Evolutionary conservation across 805 yeast species (phyloP).

Genomic region (Kuraishia piskuri): DNA sequence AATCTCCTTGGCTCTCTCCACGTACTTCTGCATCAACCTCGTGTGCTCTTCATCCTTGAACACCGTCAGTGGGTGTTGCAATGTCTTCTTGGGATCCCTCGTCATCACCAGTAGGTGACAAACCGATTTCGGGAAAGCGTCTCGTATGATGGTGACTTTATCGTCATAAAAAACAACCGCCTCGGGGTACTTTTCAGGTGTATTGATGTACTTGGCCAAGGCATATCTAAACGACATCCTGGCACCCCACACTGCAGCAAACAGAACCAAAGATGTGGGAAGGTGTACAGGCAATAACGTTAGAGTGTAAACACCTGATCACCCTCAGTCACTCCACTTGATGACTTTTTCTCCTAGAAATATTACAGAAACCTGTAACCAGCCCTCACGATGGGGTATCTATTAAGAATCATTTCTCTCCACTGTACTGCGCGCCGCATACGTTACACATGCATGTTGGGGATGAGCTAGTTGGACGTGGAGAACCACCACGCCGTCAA

Average conservation of each 20-base stretch:
- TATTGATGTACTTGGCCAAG: conserved; percentile 36
- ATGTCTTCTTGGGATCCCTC: conserved; percentile 29
- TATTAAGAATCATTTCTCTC: too few species aligned
- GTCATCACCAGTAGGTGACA: conserved; percentile 60
- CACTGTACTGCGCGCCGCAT: too few species aligned
- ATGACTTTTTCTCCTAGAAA: too few species aligned
- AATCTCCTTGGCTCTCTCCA: conserved; percentile 25
- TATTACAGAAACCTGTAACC: too few species aligned
- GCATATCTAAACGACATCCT: conserved; percentile 39
- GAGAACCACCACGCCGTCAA: too few species aligned
- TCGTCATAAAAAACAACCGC: conserved; percentile 40
- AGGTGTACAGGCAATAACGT: not conserved
- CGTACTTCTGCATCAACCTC: conserved; percentile 20
- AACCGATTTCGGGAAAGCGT: conserved; percentile 53
- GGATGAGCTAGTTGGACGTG: too few species aligned
- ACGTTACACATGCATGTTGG: too few species aligned
- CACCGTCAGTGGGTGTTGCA: conserved; percentile 42
- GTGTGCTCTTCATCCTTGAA: conserved; percentile 28
- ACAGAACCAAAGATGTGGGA: not conserved
- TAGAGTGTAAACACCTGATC: too few species aligned
- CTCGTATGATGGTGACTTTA: conserved; percentile 47
- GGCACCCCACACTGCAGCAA: not conserved
- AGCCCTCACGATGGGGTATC: too few species aligned
- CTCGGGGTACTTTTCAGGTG: conserved; percentile 31
- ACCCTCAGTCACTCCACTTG: too few species aligned